Conservation (phyloP, 225 moss, liverwort and hornwort genomes). For the Sphagnum contortum region DNA sequence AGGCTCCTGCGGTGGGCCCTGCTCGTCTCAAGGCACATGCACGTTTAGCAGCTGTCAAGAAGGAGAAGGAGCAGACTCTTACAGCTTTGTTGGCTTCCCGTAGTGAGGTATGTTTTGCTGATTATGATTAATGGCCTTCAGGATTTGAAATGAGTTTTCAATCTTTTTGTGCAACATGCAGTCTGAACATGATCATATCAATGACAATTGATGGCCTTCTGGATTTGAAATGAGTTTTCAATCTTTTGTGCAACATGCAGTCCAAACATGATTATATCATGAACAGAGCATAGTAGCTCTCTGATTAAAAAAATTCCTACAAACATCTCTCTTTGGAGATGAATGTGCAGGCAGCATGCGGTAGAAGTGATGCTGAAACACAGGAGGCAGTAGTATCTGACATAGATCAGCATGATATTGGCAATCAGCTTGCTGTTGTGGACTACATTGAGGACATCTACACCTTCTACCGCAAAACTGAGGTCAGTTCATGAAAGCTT, state of each 20-base stretch:
- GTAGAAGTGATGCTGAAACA: conserved; percentile 61
- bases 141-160: too few species aligned
- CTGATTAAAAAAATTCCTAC: too few species aligned
- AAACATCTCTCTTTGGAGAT: not conserved
- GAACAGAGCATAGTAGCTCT: too few species aligned
- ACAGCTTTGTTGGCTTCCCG: conserved; percentile 73
- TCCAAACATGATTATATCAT: too few species aligned
- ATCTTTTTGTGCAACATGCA: too few species aligned
- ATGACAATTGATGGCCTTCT: too few species aligned
- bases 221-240: too few species aligned
- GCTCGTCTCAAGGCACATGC: conserved; percentile 39
- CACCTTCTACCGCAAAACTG: conserved; percentile 77
- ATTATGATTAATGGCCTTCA: too few species aligned
- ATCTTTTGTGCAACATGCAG: too few species aligned
- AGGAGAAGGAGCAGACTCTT: conserved; percentile 70
- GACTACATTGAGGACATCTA: conserved; percentile 96
- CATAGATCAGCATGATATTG: conserved; percentile 61
- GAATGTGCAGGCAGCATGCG: conserved; percentile 33
- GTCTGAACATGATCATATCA: too few species aligned
- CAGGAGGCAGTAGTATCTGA: conserved; percentile 69
- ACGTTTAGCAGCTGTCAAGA: conserved; percentile 33
- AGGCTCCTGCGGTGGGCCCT: not conserved
- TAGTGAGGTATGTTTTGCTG: conserved; percentile 12
- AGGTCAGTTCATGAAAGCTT: conserved; percentile 4
- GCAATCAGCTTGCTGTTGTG: conserved; percentile 72